These are phyloP conservation scores for Pythium rishiriense DNA, from an alignment of 352 stramenopile species.

Conservation along the genomic window DNA sequence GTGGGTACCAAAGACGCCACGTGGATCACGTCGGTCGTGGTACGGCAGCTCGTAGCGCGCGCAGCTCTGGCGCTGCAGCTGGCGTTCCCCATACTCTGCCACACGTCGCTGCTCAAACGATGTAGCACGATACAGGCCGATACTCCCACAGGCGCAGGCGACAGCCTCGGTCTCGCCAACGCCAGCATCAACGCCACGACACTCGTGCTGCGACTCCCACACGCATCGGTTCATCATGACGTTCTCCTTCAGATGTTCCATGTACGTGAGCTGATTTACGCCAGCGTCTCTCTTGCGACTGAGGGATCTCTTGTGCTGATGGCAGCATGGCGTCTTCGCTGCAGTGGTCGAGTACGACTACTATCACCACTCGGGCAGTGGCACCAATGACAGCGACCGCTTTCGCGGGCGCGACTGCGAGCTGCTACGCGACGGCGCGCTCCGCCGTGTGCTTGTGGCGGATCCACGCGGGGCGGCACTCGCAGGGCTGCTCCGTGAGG, in stretches of 20 bases:
- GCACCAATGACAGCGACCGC: too few species aligned
- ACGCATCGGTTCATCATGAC: slow-evolving; percentile 22
- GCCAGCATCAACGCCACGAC: background rate
- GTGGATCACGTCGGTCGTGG: slow-evolving; percentile 1
- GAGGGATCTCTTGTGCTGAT: background rate
- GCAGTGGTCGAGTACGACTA: slow-evolving; percentile 5
- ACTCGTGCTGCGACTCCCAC: slow-evolving; percentile 1
- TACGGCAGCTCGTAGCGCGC: slow-evolving; percentile 25
- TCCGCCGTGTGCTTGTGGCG: slow-evolving; percentile 33
- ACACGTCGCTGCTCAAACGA: slow-evolving; percentile 13
- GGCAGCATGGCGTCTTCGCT: slow-evolving; percentile 11
- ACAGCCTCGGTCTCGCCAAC: background rate
- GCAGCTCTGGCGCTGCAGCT: slow-evolving; percentile 34
- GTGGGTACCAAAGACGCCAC: background rate
- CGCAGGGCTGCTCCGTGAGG: slow-evolving; percentile 35
- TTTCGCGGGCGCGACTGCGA: background rate
- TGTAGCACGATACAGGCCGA: background rate
- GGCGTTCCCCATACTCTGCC: slow-evolving; percentile 28
- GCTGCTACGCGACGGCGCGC: slow-evolving; percentile 11
- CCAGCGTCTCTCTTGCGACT: too few species aligned
- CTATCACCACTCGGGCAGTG: too few species aligned
- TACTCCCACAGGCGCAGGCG: background rate
- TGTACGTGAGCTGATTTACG: too few species aligned
- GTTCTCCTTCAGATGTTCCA: slow-evolving; percentile 42
- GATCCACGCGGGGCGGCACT: slow-evolving; percentile 30